Percentiles rank a stretch among this genome's conserved stretches.
Conservation (phyloP, 2,329 filamentous ascomycete species). For the Cadophora malorum region DNA sequence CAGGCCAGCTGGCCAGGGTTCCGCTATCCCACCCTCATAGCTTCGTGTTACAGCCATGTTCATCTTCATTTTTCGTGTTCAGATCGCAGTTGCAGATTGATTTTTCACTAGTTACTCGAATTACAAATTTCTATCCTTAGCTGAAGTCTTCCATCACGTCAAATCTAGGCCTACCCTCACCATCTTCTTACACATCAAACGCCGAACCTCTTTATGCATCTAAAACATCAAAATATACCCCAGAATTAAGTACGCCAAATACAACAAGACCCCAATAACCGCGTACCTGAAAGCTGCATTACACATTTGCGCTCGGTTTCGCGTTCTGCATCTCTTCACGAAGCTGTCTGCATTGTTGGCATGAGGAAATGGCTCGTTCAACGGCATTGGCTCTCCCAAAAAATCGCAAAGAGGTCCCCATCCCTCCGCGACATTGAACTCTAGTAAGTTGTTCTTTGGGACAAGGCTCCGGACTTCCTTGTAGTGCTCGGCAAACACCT, state of each 20-base stretch:
- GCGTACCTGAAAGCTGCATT: conserved; percentile 47
- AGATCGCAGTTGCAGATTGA: not conserved
- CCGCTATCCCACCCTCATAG: not conserved
- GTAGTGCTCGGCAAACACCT: conserved; percentile 64
- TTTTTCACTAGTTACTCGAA: not conserved
- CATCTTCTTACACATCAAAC: not conserved
- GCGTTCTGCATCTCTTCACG: conserved; percentile 51
- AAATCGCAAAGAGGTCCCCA: conserved; percentile 55
- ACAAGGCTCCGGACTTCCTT: conserved; percentile 56
- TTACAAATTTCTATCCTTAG: not conserved
- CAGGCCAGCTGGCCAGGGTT: too few species aligned
- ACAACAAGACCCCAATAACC: conserved; percentile 17
- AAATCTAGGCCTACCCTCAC: not conserved
- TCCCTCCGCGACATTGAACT: conserved; percentile 52
- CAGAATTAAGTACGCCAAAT: not conserved
- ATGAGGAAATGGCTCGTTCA: conserved; percentile 49
- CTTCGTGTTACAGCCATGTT: not conserved
- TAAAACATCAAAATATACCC: conserved; percentile 14
- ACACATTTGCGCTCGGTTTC: conserved; percentile 56
- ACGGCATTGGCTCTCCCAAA: conserved; percentile 43
- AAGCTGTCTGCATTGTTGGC: conserved; percentile 57
- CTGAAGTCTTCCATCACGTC: not conserved
- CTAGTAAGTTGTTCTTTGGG: conserved; percentile 50
- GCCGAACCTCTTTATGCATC: not conserved
- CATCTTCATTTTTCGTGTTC: not conserved